These are phyloP conservation scores for Zymoseptoria pseudotritici DNA, from an alignment of 2,329 filamentous ascomycete genomes.

Conservation along the genomic window DNA sequence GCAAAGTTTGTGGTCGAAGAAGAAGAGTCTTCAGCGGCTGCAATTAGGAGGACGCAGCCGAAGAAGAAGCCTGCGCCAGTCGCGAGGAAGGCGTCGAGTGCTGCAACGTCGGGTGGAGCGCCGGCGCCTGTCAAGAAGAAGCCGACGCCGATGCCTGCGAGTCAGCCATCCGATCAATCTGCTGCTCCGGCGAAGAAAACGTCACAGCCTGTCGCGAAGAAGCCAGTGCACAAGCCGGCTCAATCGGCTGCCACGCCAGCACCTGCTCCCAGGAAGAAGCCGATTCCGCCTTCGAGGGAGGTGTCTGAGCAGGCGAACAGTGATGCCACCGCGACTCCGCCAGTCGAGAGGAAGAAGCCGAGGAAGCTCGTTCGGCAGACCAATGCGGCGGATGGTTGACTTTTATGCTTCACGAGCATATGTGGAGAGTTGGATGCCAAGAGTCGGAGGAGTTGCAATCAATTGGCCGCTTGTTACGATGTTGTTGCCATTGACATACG, in stretches of 20 bases:
- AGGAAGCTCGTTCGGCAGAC: constrained; percentile 14
- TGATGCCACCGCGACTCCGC: constrained; percentile 5
- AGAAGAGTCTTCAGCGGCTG: constrained; percentile 13
- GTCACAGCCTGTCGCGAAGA: constrained; percentile 4
- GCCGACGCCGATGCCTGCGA: constrained; percentile 3
- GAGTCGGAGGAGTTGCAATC: not conserved
- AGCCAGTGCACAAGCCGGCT: constrained; percentile 15
- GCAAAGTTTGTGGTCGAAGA: constrained; percentile 37
- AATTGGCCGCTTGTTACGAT: not conserved
- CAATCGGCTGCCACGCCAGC: constrained; percentile 9
- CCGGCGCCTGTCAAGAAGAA: constrained; percentile 8
- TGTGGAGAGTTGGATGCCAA: not conserved
- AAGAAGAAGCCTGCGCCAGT: constrained; percentile 16
- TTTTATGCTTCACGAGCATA: not conserved
- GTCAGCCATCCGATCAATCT: constrained; percentile 1
- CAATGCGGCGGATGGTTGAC: not conserved
- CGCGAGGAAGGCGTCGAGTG: constrained; percentile 9
- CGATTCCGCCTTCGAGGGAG: not conserved
- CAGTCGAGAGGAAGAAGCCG: constrained; percentile 27
- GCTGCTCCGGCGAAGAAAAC: constrained; percentile 7
- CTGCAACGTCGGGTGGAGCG: constrained; percentile 5
- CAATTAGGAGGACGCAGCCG: constrained; percentile 17
- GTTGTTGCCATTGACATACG: not conserved
- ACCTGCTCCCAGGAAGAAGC: constrained; percentile 6
- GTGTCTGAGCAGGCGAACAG: not conserved